Conservation (phyloP, 345 rosid species). For the Punica granatum region DNA sequence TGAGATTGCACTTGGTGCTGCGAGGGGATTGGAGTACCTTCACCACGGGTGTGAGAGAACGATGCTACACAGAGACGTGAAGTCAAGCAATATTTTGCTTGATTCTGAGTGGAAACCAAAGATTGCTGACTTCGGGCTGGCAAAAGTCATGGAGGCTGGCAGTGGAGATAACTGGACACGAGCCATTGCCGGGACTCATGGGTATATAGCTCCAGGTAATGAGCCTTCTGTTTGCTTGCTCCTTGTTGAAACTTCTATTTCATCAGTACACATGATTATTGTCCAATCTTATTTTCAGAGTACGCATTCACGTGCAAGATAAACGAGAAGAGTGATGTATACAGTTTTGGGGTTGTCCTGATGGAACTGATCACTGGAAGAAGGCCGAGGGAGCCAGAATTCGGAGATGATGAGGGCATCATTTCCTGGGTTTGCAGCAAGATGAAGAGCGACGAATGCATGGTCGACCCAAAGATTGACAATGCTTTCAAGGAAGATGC, state of each 20-base stretch:
- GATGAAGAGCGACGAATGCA: constrained; percentile 27
- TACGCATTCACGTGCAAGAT: constrained; percentile 52
- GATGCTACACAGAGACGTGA: constrained; percentile 78
- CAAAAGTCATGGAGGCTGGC: constrained; percentile 53
- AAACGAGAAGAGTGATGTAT: constrained; percentile 76
- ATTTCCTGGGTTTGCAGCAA: constrained; percentile 51
- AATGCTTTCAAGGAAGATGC: constrained; percentile 42
- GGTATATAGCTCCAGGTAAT: constrained; percentile 93
- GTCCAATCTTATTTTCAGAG: constrained; percentile 30
- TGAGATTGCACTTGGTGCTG: constrained; percentile 67
- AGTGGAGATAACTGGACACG: constrained; percentile 44
- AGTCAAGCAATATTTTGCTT: constrained; percentile 77
- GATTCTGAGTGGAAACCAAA: constrained; percentile 78
- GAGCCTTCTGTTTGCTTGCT: not conserved
- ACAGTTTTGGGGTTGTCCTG: constrained; percentile 82
- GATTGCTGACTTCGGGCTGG: constrained; percentile 88
- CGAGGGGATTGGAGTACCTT: constrained; percentile 74
- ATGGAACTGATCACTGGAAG: constrained; percentile 79
- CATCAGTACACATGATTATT: not conserved
- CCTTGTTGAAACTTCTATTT: not conserved
- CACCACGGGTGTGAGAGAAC: constrained; percentile 74
- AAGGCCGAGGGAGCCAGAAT: constrained; percentile 55
- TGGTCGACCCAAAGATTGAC: constrained; percentile 42
- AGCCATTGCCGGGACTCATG: constrained; percentile 64
- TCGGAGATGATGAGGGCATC: constrained; percentile 60